These are phyloP conservation scores for Earliella scabrosa DNA, from an alignment of 1,284 basidiomycete species.

Conservation along the genomic window DNA sequence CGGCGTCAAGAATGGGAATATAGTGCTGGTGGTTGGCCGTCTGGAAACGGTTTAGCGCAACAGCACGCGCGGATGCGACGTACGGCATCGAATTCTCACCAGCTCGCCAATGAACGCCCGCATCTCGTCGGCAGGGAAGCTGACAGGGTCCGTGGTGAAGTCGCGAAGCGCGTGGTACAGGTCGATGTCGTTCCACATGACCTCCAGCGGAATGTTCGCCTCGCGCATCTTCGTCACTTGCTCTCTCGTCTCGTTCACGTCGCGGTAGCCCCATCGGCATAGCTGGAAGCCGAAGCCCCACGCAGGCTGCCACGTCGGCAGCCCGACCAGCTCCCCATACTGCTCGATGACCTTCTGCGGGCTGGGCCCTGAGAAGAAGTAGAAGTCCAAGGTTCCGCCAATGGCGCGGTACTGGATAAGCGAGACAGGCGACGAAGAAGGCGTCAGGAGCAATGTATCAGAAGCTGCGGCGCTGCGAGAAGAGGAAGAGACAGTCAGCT, in stretches of 20 bases:
- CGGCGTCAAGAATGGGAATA: conserved; percentile 45
- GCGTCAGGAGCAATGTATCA: conserved; percentile 63
- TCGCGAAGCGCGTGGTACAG: conserved; percentile 68
- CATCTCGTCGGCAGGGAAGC: conserved; percentile 63
- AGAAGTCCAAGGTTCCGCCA: conserved; percentile 62
- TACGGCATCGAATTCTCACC: conserved; percentile 39
- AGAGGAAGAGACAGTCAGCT: conserved; percentile 70
- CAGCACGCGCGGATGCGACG: not conserved
- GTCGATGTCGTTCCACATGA: conserved; percentile 83
- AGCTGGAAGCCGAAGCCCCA: conserved; percentile 78
- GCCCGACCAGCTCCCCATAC: conserved; percentile 63
- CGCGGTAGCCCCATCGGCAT: conserved; percentile 52
- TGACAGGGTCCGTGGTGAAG: conserved; percentile 71
- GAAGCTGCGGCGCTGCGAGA: conserved; percentile 66
- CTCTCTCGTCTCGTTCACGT: conserved; percentile 55
- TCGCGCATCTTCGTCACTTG: conserved; percentile 68
- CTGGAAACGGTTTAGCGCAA: conserved; percentile 21
- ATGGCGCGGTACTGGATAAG: conserved; percentile 69
- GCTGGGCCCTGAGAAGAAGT: conserved; percentile 72
- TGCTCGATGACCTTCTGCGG: conserved; percentile 69
- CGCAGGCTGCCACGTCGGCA: conserved; percentile 68
- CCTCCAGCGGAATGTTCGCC: conserved; percentile 70
- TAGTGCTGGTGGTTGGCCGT: conserved; percentile 40
- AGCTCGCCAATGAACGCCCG: conserved; percentile 64
- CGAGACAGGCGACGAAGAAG: conserved; percentile 50